phyloP scores from a whole-genome alignment of 495 filamentous ascomycete genomes.

The Oidiodendron maius region DNA sequence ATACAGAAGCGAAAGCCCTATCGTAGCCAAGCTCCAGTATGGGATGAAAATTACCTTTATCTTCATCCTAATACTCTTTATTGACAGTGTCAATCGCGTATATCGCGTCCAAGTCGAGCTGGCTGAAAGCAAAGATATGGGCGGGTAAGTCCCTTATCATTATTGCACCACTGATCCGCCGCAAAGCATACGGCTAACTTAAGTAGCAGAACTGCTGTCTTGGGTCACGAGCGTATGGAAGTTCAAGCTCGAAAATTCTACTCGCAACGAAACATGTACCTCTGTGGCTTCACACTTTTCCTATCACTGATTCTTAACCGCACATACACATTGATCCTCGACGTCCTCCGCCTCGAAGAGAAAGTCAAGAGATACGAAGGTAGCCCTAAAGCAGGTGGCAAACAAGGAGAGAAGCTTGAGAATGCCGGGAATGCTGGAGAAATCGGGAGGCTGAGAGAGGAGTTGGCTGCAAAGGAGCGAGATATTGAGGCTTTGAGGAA shows the following conservation, averaged over 20 bases:
- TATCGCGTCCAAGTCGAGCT: conserved; percentile 93
- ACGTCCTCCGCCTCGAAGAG: conserved; percentile 88
- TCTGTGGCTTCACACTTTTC: conserved; percentile 98
- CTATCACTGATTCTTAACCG: conserved; percentile 98
- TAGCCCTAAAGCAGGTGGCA: conserved; percentile 65
- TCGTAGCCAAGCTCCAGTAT: conserved; percentile 47
- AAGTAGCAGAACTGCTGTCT: conserved; percentile 55
- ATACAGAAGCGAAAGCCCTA: conserved; percentile 70
- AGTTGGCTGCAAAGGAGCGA: conserved; percentile 64
- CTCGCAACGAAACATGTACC: conserved; percentile 99
- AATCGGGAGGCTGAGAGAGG: conserved; percentile 60
- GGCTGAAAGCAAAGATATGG: conserved; percentile 42
- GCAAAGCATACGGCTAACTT: not conserved
- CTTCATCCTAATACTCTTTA: conserved; percentile 95
- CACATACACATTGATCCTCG: conserved; percentile 96
- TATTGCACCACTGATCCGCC: not conserved
- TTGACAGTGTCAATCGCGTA: conserved; percentile 98
- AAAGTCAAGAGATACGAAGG: conserved; percentile 81
- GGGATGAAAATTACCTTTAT: conserved; percentile 85
- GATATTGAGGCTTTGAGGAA: conserved; percentile 80
- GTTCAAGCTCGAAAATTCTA: conserved; percentile 99
- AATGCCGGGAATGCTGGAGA: conserved; percentile 69
- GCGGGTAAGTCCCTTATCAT: conserved; percentile 30
- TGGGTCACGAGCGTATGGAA: conserved; percentile 90
- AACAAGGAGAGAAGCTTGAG: conserved; percentile 56